These are phyloP conservation scores for Phytopythium vexans DNA, from an alignment of 352 stramenopile species.

Conservation along the genomic window DNA sequence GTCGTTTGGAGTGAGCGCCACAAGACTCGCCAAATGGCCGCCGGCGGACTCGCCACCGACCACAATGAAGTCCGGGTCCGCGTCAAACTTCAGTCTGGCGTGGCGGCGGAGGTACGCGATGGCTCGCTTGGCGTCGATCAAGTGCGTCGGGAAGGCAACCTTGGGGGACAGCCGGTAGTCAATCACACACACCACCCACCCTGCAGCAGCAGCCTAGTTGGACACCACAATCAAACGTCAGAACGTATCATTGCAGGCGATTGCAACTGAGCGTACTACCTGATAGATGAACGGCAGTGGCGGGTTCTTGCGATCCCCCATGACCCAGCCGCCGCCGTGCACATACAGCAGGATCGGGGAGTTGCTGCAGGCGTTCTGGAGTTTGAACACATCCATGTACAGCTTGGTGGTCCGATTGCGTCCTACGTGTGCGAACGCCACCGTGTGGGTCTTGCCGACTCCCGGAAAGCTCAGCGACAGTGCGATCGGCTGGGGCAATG, in stretches of 20 bases:
- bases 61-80: slow-evolving; percentile 65
- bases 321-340: slow-evolving; percentile 74
- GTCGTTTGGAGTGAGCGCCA: slow-evolving; percentile 59
- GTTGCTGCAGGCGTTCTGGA: slow-evolving; percentile 38
- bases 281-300: slow-evolving; percentile 64
- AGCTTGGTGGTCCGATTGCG: slow-evolving; percentile 49
- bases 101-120: slow-evolving; percentile 63
- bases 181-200: slow-evolving; percentile 74
- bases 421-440: slow-evolving; percentile 68
- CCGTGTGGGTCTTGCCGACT: slow-evolving; percentile 46
- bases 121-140: slow-evolving; percentile 70
- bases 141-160: slow-evolving; percentile 57
- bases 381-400: slow-evolving; percentile 77
- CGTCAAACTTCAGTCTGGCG: slow-evolving; percentile 37
- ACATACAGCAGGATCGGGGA: slow-evolving; percentile 77
- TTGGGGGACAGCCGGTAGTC: slow-evolving; percentile 76
- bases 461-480: slow-evolving; percentile 47
- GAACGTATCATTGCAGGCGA: no score
- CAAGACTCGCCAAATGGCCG: slow-evolving; percentile 63
- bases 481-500: slow-evolving; percentile 49
- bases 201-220: slow-evolving; percentile 12
- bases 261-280: slow-evolving; percentile 9
- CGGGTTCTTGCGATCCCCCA: slow-evolving; percentile 44
- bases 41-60: slow-evolving; percentile 67
- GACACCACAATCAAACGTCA: no score